Percentiles rank a stretch among this genome's conserved stretches.
Conservation (phyloP, 768 basidiomycete species). For the Tulasnella sp. region DNA sequence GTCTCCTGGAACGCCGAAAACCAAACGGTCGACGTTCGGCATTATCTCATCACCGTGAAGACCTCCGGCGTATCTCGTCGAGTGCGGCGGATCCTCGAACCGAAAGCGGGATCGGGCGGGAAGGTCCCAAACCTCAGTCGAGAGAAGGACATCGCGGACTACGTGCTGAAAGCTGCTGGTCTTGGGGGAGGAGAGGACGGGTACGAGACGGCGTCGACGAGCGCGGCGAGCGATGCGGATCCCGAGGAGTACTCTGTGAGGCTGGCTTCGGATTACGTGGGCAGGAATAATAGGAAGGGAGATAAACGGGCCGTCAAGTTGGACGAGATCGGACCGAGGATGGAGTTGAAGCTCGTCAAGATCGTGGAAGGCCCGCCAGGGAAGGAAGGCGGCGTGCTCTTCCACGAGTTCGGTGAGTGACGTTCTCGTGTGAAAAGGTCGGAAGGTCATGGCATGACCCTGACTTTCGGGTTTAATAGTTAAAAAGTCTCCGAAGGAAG, state of each 20-base stretch:
- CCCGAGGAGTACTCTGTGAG: constrained; percentile 65
- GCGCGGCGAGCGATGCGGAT: constrained; percentile 70
- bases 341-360: constrained; percentile 89
- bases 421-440: not conserved
- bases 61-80: constrained; percentile 89
- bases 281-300: constrained; percentile 86
- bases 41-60: constrained; percentile 91
- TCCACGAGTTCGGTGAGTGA: constrained; percentile 81
- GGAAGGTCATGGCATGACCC: not conserved
- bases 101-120: constrained; percentile 30
- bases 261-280: constrained; percentile 88
- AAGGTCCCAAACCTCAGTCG: constrained; percentile 68
- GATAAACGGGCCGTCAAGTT: constrained; percentile 82
- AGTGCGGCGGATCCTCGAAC: constrained; percentile 76
- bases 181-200: constrained; percentile 44
- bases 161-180: constrained; percentile 50
- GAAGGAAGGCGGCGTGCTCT: constrained; percentile 85
- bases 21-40: constrained; percentile 82
- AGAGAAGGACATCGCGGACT: constrained; percentile 93
- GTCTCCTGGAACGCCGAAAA: constrained; percentile 80
- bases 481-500: constrained; percentile 76
- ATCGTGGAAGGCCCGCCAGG: constrained; percentile 91
- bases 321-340: constrained; percentile 89
- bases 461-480: constrained; percentile 39
- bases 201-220: constrained; percentile 62